Percentiles rank a stretch among this genome's conserved stretches.
phyloP scores from a whole-genome alignment of 257 asterid species.

The Jaltomata sinuosa region DNA sequence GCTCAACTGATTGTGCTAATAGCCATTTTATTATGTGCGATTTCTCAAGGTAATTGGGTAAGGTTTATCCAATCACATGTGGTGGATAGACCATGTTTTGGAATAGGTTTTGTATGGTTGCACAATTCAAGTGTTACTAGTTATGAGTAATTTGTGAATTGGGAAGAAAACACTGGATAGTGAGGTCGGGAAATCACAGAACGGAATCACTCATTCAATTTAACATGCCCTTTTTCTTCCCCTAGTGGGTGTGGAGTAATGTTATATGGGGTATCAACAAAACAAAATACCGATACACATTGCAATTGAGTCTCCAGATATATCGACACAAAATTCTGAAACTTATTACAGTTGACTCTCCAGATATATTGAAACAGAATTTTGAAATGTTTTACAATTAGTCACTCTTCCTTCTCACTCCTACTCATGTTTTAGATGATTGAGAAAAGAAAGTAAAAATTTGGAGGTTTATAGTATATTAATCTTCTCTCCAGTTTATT shows the following conservation, averaged over 20 bases:
- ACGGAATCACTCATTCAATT: not conserved
- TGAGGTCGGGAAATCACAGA: not conserved
- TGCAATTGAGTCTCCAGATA: not conserved
- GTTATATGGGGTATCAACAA: not conserved
- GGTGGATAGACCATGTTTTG: not conserved
- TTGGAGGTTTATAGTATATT: not conserved
- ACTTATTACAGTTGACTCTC: not conserved
- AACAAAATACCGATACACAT: not conserved
- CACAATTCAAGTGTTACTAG: not conserved
- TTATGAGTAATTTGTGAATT: not conserved
- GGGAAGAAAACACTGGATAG: not conserved
- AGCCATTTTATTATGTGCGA: not conserved
- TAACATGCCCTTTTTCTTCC: not conserved
- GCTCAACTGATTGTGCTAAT: not conserved
- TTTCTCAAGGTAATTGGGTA: not conserved
- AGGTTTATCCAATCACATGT: not conserved
- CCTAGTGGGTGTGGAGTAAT: not conserved
- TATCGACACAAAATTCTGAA: not conserved
- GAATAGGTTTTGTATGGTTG: not conserved
- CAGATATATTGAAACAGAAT: not conserved
- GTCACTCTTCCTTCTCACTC: not conserved
- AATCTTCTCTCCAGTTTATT: not conserved
- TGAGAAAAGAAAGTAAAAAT: not conserved
- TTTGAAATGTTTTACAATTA: not conserved
- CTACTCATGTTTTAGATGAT: not conserved